Conservation (phyloP, 2,329 filamentous ascomycete genomes). For the Nigrograna mackinnonii region DNA sequence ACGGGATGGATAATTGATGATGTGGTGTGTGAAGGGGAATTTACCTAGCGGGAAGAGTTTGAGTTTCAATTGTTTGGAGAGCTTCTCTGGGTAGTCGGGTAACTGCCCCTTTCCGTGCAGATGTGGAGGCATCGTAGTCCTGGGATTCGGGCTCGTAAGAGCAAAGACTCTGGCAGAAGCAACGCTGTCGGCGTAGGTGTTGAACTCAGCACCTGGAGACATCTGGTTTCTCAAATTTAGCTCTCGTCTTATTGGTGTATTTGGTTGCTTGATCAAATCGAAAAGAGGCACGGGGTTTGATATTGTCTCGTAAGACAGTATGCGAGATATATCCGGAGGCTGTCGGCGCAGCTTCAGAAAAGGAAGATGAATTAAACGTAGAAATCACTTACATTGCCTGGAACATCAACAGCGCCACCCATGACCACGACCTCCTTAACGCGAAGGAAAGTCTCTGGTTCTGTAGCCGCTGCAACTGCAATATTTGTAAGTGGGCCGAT, state of each 20-base stretch:
- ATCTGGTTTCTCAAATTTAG: constrained; percentile 51
- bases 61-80: constrained; percentile 47
- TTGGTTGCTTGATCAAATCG: constrained; percentile 42
- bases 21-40: neutral
- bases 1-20: neutral
- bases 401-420: constrained; percentile 80
- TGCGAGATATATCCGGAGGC: constrained; percentile 22
- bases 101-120: constrained; percentile 49
- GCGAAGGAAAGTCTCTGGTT: constrained; percentile 85
- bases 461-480: constrained; percentile 83
- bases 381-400: constrained; percentile 67
- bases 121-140: constrained; percentile 75
- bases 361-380: neutral
- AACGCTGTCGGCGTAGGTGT: constrained; percentile 79
- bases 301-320: constrained; percentile 18
- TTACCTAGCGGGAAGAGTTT: constrained; percentile 52
- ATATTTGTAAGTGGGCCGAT: constrained; percentile 94
- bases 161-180: constrained; percentile 54
- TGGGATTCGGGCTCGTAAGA: constrained; percentile 61
- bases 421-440: constrained; percentile 93
- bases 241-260: constrained; percentile 30
- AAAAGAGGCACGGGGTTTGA: constrained; percentile 36
- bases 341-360: constrained; percentile 8
- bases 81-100: constrained; percentile 44
- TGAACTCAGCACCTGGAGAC: constrained; percentile 88